Conservation (phyloP, 2,329 filamentous ascomycete species). For the Trichoderma sp. region DNA sequence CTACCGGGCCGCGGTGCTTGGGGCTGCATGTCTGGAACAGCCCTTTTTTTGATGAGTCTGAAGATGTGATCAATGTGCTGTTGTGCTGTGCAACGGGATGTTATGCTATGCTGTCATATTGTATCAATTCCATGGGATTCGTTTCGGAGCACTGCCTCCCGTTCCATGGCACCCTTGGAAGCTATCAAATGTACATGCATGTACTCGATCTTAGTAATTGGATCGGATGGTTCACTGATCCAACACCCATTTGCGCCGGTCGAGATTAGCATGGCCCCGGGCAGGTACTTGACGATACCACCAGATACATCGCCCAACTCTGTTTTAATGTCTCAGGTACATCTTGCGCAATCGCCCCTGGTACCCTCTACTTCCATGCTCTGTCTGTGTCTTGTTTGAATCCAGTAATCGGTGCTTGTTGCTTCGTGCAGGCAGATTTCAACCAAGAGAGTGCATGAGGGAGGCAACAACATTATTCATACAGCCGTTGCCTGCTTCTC, state of each 20-base stretch:
- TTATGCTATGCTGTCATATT: too few relatives aligned
- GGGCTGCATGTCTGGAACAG: background rate
- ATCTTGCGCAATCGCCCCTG: background rate
- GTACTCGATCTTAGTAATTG: background rate
- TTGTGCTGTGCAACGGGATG: background rate
- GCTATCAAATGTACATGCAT: background rate
- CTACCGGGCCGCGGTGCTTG: background rate
- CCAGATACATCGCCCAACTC: background rate
- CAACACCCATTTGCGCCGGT: background rate
- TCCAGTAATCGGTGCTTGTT: background rate
- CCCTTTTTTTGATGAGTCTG: background rate
- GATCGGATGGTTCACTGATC: background rate
- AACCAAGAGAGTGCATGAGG: background rate
- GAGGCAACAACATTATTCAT: background rate
- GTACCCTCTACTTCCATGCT: conserved; percentile 1
- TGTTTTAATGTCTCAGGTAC: conserved; percentile 15
- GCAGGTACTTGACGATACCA: background rate
- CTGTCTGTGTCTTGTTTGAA: background rate
- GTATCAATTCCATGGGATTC: too few relatives aligned
- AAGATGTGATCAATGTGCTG: background rate
- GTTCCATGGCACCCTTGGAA: background rate
- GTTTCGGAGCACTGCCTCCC: background rate
- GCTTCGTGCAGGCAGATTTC: background rate
- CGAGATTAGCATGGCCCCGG: background rate
- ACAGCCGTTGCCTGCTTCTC: background rate